phyloP scores from a whole-genome alignment of 768 basidiomycete species.

The Suillus occidentalis region DNA sequence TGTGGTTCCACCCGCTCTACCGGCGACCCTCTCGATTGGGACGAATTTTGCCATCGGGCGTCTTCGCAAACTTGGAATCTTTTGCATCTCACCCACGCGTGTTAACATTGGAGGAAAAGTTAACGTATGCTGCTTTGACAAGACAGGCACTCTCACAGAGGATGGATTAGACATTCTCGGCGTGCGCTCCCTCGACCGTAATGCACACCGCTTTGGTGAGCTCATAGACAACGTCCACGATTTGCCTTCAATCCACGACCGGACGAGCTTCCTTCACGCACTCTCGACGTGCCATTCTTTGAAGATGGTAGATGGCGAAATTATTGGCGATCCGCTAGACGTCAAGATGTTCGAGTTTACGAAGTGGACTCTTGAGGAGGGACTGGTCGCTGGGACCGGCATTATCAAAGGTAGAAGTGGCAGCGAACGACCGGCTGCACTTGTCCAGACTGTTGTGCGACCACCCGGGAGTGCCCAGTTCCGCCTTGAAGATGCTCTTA shows the following conservation, averaged over 20 bases:
- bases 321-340: conserved; percentile 96
- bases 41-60: conserved; percentile 93
- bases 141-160: conserved; percentile 97
- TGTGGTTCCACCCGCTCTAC: conserved; percentile 95
- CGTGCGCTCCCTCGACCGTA: conserved; percentile 81
- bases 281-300: conserved; percentile 95
- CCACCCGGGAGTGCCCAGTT: conserved; percentile 94
- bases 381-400: conserved; percentile 66
- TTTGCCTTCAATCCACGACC: conserved; percentile 67
- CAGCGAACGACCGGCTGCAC: conserved; percentile 71
- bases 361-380: conserved; percentile 94
- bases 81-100: conserved; percentile 94
- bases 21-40: conserved; percentile 95
- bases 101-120: conserved; percentile 96
- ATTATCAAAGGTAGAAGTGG: conserved; percentile 66
- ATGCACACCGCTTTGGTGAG: conserved; percentile 81
- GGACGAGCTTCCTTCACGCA: conserved; percentile 87
- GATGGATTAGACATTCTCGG: conserved; percentile 97
- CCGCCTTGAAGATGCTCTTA: conserved; percentile 90
- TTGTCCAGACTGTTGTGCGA: conserved; percentile 95
- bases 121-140: conserved; percentile 98
- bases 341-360: conserved; percentile 99
- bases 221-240: conserved; percentile 85
- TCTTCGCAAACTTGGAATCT: conserved; percentile 84
- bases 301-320: conserved; percentile 81